Percentiles rank a stretch among this genome's conserved stretches.
Evolutionary conservation across 2,329 filamentous ascomycete species (phyloP).

Genomic region (Leptographium radiaticola): DNA sequence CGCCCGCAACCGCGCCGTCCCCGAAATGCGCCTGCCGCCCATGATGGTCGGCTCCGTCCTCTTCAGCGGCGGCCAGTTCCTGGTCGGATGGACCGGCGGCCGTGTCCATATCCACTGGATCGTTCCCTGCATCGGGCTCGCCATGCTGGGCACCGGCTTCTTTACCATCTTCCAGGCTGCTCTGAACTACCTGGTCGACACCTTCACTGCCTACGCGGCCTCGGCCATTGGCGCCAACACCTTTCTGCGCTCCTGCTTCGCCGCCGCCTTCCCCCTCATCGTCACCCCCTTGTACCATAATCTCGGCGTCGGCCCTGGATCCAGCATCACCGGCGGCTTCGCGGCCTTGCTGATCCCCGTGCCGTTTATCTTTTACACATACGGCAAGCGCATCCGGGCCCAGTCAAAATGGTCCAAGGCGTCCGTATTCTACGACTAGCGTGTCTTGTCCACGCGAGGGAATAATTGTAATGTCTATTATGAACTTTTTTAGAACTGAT

Average conservation of each 20-base stretch:
- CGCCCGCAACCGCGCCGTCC: conserved; percentile 23
- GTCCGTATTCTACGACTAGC: too few species aligned
- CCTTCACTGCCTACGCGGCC: conserved; percentile 31
- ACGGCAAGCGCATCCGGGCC: too few species aligned
- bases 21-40: conserved; percentile 30
- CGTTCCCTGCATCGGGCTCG: conserved; percentile 29
- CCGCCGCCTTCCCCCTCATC: conserved; percentile 39
- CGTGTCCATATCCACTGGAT: conserved; percentile 28
- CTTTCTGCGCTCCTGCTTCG: conserved; percentile 32
- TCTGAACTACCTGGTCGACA: conserved; percentile 33
- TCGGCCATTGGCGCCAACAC: conserved; percentile 30
- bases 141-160: conserved; percentile 23
- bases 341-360: too few species aligned
- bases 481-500: too few species aligned
- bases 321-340: conserved; percentile 25
- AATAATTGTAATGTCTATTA: too few species aligned
- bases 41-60: conserved; percentile 27
- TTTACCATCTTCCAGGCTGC: conserved; percentile 31
- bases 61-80: conserved; percentile 28
- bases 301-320: conserved; percentile 27
- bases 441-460: too few species aligned
- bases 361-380: too few species aligned
- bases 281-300: conserved; percentile 30
- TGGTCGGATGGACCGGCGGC: conserved; percentile 33
- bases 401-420: too few species aligned